Evolutionary conservation across 2,329 filamentous ascomycete genomes (phyloP), one percentile per base, ranked within the genome.

Genomic region (Metarhizium humberi): DNA sequence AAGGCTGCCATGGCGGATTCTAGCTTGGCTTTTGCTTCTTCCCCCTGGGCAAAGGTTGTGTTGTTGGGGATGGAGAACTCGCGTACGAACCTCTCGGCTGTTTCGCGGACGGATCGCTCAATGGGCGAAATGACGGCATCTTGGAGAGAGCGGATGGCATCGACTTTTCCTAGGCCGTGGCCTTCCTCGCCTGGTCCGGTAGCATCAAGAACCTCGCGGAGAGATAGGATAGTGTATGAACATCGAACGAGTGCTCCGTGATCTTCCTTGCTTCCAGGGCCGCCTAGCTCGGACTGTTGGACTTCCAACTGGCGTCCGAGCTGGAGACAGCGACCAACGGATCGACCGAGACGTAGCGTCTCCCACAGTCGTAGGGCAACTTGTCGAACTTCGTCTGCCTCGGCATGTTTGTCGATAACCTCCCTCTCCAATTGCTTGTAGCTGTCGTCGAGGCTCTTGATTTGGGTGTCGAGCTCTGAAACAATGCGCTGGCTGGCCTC

Each of bases 381-480:
- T 53, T 86, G 72, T 10, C 86, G 81, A 7, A 96, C 88, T 71
- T 94, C 85, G 55, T 95, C 88, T 0, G 94, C 92, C 55, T 87
- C 86, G 63, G 90, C 87, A 74, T 95, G 89, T 63, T 92, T 90
- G 63, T 87, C 82, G 53, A 90, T 79, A 47, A 97, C 91, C 67
- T 97, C 90, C 67, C 84, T 87, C 71, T 95, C 87, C 30, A 97
- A 78, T 61, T 92, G 84, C 59, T 83, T 82, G 73, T 96, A 96
- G 68, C 88, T 91, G 64, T 91, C 86, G 60, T 89, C 91, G 59
- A 99, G 77, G 59, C 82, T 86, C 56, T 82, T 80, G 60, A 96
- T 82, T 69, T 96, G 92, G 7, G 82, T 78, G 62, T 95, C 88
- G 42, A 96, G 83, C 64, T 89, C 86, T 36, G 80, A 73, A 54